Conservation (phyloP, 2,329 filamentous ascomycete genomes). For the Aspergillus fijiensis region DNA sequence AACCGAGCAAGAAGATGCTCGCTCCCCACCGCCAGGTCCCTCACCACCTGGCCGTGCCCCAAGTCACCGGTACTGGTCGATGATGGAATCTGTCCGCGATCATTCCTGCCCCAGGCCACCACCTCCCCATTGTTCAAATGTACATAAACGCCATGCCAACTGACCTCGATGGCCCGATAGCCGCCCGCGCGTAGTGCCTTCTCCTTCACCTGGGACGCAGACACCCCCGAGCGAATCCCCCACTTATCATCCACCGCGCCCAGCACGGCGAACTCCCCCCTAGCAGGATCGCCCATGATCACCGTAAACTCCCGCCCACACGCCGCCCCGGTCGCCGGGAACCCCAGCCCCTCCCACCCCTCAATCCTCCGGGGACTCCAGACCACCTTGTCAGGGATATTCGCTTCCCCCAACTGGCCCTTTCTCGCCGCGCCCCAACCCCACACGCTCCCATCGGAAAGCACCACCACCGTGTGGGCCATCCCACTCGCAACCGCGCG, state of each 20-base stretch:
- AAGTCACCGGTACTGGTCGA: slow-evolving; percentile 52
- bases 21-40: slow-evolving; percentile 75
- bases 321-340: slow-evolving; percentile 64
- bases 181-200: slow-evolving; percentile 35
- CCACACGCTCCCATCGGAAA: slow-evolving; percentile 73
- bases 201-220: slow-evolving; percentile 33
- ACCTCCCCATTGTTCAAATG: slow-evolving; percentile 62
- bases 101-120: slow-evolving; percentile 76
- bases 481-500: slow-evolving; percentile 70
- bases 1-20: slow-evolving; percentile 82
- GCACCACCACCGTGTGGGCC: slow-evolving; percentile 71
- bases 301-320: slow-evolving; percentile 88
- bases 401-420: slow-evolving; percentile 70
- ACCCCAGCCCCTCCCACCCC: slow-evolving; percentile 54
- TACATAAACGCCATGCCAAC: slow-evolving; percentile 80
- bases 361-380: slow-evolving; percentile 63
- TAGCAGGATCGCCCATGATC: slow-evolving; percentile 55
- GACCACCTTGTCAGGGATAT: slow-evolving; percentile 48
- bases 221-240: slow-evolving; percentile 60
- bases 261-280: slow-evolving; percentile 65
- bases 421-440: slow-evolving; percentile 89
- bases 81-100: slow-evolving; percentile 77
- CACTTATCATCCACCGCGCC: slow-evolving; percentile 69
- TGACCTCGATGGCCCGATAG: slow-evolving; percentile 68
- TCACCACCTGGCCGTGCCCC: slow-evolving; percentile 47